Base-by-base conservation (phyloP, 1,284 basidiomycete genomes). In the Apiotrichum domesticum region DNA sequence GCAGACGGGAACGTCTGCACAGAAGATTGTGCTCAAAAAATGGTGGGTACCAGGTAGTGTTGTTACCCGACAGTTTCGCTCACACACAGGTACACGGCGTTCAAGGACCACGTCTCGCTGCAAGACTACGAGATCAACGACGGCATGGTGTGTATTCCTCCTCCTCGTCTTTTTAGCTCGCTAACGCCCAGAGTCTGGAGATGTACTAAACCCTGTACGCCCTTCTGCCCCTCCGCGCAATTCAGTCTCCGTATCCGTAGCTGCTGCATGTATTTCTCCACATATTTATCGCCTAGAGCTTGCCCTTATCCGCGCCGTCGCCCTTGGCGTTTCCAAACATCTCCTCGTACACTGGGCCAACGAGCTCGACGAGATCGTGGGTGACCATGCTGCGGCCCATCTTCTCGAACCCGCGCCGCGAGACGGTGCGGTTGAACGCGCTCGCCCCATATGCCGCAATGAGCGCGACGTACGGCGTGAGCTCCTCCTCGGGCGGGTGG, bases 11-110 rank as follows among this genome's bases (percentile, higher is more conserved):
- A 98, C 94, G 3, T 85, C 90, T 68, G 72, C 77, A 8, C 78
- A 77, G 46, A 94, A 98, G 83, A 97, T 98, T 61, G 84, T 87
- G 69, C 79, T 98, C 54, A 98, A 97, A 85, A 98, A 98, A 83
- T 97, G 93, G 93, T 87, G 62, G 59, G 86, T 76, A 7, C 37
- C 13, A 39, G 7, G 8, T 7, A 14, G 21, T 42, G 15, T n/a
- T 14, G 15, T 41, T 8, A 4, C 5, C 1, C 35, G 2, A 13
- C 42, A 10, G 33, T 13, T 14, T 29, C 45, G 48, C 32, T 42
- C 35, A 3, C 10, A 29, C 6, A n/a, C 57, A 91, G 90, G 90
- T 93, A 94, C 73, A 93, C 83, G 1, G 87, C 85, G 50, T 95
- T 86, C 81, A 95, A 95, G 77, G 91, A 95, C 72, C 90, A 97